Percentiles rank a stretch among this genome's conserved stretches.
phyloP scores from a whole-genome alignment of 371 early-diverging fungal species.

The Mucor racemosus region DNA sequence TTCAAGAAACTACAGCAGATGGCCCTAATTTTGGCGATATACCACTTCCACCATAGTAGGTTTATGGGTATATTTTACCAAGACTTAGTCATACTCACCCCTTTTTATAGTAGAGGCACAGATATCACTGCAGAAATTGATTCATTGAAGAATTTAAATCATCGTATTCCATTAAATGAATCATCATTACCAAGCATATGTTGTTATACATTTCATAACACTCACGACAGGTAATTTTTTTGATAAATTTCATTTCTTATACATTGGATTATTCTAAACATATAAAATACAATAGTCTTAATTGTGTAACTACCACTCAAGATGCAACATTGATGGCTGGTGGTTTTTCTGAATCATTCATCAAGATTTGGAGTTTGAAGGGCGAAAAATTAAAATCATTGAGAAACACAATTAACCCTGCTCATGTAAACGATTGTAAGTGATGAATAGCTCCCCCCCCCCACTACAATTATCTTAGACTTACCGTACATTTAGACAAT shows the following conservation, averaged over 20 bases:
- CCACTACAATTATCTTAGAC: neutral
- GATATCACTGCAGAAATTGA: constrained; percentile 76
- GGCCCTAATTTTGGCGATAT: constrained; percentile 51
- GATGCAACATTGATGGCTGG: constrained; percentile 78
- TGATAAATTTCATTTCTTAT: neutral
- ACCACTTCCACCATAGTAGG: constrained; percentile 79
- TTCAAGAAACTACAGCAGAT: constrained; percentile 43
- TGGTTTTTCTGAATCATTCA: constrained; percentile 86
- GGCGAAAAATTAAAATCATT: constrained; percentile 68
- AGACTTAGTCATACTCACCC: neutral
- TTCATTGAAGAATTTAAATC: constrained; percentile 78
- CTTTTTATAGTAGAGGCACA: constrained; percentile 56
- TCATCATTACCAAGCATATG: constrained; percentile 90
- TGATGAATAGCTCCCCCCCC: too few relatives aligned
- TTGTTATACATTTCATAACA: constrained; percentile 98
- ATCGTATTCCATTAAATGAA: constrained; percentile 73
- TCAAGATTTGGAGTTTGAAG: constrained; percentile 84
- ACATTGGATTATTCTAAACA: neutral
- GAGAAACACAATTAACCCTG: constrained; percentile 62
- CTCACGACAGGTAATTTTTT: constrained; percentile 69
- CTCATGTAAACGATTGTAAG: constrained; percentile 56
- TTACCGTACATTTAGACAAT: constrained; percentile 29
- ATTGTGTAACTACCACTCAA: constrained; percentile 72
- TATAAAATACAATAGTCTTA: constrained; percentile 48
- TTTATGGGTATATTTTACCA: neutral